Evolutionary conservation across 768 basidiomycete genomes (phyloP).

Genomic region (Phaeolepiota aurea): DNA sequence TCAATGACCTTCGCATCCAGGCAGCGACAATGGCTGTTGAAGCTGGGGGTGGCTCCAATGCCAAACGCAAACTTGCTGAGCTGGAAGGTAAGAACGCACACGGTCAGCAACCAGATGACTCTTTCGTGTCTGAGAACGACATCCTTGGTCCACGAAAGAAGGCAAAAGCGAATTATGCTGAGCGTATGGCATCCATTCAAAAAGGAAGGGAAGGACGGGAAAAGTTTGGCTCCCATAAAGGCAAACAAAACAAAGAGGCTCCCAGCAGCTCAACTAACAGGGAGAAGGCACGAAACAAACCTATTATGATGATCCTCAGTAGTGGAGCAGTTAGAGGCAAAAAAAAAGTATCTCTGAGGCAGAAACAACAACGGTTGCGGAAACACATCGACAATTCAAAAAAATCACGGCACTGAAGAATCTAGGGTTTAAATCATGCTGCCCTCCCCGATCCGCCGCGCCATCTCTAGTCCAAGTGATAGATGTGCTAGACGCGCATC

Average conservation of each 20-base stretch:
- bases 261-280: slow-evolving; percentile 86
- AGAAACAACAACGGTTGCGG: slow-evolving; percentile 74
- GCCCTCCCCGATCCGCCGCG: slow-evolving; percentile 20
- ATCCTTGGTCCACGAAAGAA: slow-evolving; percentile 94
- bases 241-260: slow-evolving; percentile 80
- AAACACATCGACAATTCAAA: slow-evolving; percentile 70
- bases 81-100: slow-evolving; percentile 65
- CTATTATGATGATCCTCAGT: slow-evolving; percentile 88
- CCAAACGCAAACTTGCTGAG: slow-evolving; percentile 83
- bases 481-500: slow-evolving; percentile 77
- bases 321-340: slow-evolving; percentile 73
- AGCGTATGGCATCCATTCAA: slow-evolving; percentile 84
- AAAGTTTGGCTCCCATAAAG: slow-evolving; percentile 84
- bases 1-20: slow-evolving; percentile 82
- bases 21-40: slow-evolving; percentile 68
- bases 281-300: slow-evolving; percentile 91
- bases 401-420: slow-evolving; percentile 28
- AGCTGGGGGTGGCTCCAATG: slow-evolving; percentile 57
- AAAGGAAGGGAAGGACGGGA: slow-evolving; percentile 93
- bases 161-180: slow-evolving; percentile 87
- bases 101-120: slow-evolving; percentile 33
- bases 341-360: slow-evolving; percentile 73
- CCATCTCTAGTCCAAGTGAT: slow-evolving; percentile 60
- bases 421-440: not conserved
- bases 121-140: slow-evolving; percentile 82